These are phyloP conservation scores for Heteromeles arbutifolia DNA, from an alignment of 306 rosid species.

Conservation along the genomic window DNA sequence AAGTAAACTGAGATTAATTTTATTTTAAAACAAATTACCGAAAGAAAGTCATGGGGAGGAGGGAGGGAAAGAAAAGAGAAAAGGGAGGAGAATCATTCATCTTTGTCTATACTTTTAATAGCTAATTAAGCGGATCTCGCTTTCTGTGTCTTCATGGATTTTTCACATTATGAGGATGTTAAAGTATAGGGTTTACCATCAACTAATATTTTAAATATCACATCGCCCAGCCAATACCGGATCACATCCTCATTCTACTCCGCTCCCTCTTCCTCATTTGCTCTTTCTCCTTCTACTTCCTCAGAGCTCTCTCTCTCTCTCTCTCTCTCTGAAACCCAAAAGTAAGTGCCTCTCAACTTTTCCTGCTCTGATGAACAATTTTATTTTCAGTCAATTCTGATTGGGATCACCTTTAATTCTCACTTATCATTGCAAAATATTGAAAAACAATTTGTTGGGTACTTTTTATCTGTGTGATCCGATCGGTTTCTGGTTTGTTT, in stretches of 20 bases:
- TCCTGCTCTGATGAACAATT: not conserved
- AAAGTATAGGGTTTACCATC: not conserved
- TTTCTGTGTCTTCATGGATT: not conserved
- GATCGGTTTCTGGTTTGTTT: not conserved
- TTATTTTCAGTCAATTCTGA: not conserved
- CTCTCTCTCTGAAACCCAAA: not conserved
- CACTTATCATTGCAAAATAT: not conserved
- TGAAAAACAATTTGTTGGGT: not conserved
- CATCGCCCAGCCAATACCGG: conserved; percentile 2
- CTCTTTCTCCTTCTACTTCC: not conserved
- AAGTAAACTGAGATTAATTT: no score
- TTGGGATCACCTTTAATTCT: not conserved
- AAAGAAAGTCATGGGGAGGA: not conserved
- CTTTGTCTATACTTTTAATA: not conserved
- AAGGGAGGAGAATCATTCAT: not conserved
- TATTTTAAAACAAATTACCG: not conserved
- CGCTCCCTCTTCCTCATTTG: no score
- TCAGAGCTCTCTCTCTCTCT: conserved; percentile 10
- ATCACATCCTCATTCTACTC: conserved; percentile 4
- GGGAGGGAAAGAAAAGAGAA: not conserved
- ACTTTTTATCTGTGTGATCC: not conserved
- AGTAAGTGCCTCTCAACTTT: not conserved
- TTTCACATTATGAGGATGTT: not conserved
- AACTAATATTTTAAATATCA: not conserved
- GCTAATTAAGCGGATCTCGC: conserved; percentile 16